Percentiles rank a stretch among this genome's conserved stretches.
Conservation (phyloP, 805 yeast genomes). For the Metahyphopichia silvanorum region DNA sequence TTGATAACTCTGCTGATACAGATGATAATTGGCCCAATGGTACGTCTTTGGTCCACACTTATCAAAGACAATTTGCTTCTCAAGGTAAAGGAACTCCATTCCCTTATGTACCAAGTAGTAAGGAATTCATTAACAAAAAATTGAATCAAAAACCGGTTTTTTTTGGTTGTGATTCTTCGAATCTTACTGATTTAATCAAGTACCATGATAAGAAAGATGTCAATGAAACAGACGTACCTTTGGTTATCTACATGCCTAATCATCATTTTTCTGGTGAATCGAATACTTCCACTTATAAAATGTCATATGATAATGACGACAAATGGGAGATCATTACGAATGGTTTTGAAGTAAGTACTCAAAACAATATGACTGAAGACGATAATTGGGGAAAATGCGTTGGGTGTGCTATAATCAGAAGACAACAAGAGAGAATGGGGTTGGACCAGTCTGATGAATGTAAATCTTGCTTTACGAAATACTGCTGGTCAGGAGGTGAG, state of each 20-base stretch:
- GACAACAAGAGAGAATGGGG: conserved; percentile 69
- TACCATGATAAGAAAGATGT: conserved; percentile 13
- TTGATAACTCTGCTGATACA: conserved; percentile 41
- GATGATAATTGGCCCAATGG: conserved; percentile 41
- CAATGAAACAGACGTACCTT: conserved; percentile 44
- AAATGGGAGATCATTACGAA: conserved; percentile 60
- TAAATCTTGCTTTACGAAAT: conserved; percentile 60
- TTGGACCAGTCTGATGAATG: conserved; percentile 65
- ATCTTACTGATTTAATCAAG: conserved; percentile 50
- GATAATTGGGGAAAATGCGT: conserved; percentile 70
- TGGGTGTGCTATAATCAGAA: conserved; percentile 78
- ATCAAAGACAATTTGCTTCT: conserved; percentile 27
- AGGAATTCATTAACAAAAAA: conserved; percentile 58
- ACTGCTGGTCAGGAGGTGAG: conserved; percentile 68
- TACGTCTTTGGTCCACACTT: conserved; percentile 34
- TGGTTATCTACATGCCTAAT: conserved; percentile 75
- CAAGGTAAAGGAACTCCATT: conserved; percentile 62
- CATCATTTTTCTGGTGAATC: conserved; percentile 59
- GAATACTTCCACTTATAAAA: conserved; percentile 69
- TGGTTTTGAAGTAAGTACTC: conserved; percentile 70
- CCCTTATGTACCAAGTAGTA: conserved; percentile 75
- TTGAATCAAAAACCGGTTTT: conserved; percentile 69
- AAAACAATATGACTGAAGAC: conserved; percentile 65
- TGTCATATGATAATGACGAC: conserved; percentile 58
- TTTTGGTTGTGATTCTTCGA: conserved; percentile 75